phyloP scores from a whole-genome alignment of 2,329 filamentous ascomycete genomes.

The Aspergillus thermomutatus region DNA sequence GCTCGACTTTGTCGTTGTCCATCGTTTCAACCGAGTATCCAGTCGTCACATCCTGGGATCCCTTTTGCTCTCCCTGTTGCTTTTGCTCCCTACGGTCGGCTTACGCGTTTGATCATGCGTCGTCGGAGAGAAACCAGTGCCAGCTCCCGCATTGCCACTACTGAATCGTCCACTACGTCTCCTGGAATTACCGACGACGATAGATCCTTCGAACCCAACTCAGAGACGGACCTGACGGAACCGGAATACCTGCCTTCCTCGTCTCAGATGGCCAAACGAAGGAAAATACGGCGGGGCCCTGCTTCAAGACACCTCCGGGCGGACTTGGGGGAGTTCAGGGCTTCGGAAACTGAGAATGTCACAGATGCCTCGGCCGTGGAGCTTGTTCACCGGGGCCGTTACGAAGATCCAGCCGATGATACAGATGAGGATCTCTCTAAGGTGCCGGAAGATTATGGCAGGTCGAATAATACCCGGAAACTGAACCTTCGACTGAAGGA shows the following conservation, averaged over 20 bases:
- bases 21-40: no score
- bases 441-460: slow-evolving; percentile 17
- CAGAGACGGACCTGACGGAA: slow-evolving; percentile 14
- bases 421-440: slow-evolving; percentile 20
- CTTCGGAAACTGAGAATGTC: neutral
- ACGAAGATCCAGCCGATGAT: slow-evolving; percentile 17
- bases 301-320: neutral
- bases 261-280: slow-evolving; percentile 3
- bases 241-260: slow-evolving; percentile 4
- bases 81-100: slow-evolving; percentile 3
- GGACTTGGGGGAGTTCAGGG: neutral
- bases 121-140: slow-evolving; percentile 1
- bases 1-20: no score
- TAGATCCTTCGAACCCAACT: slow-evolving; percentile 8
- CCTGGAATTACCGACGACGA: slow-evolving; percentile 6
- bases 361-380: slow-evolving; percentile 4
- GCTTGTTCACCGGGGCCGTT: slow-evolving; percentile 6
- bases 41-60: neutral
- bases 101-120: slow-evolving; percentile 2
- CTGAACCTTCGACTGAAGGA: slow-evolving; percentile 11
- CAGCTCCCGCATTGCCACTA: slow-evolving; percentile 4
- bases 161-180: slow-evolving; percentile 9
- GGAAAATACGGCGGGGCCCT: slow-evolving; percentile 1
- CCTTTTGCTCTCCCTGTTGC: slow-evolving; percentile 1
- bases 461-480: slow-evolving; percentile 16